phyloP scores from a whole-genome alignment of 2,329 filamentous ascomycete genomes.

The Fusarium coffeatum region DNA sequence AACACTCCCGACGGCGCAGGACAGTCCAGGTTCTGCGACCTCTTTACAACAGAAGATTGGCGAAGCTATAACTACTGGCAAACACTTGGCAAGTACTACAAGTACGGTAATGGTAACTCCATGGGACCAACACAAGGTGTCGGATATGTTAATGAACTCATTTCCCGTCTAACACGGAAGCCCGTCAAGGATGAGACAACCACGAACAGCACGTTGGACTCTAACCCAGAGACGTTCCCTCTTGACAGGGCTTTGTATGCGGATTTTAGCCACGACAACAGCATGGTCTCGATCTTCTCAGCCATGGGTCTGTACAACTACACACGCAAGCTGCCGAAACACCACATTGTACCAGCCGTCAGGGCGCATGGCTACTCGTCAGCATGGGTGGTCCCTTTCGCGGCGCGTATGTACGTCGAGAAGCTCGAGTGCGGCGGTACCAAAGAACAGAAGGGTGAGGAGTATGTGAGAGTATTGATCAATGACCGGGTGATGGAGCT shows the following conservation, averaged over 20 bases:
- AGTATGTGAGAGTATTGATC: slow-evolving; percentile 81
- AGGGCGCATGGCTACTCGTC: slow-evolving; percentile 77
- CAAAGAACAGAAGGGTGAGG: slow-evolving; percentile 75
- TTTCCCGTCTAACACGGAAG: slow-evolving; percentile 78
- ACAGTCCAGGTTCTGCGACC: slow-evolving; percentile 77
- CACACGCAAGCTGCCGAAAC: slow-evolving; percentile 65
- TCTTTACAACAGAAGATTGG: slow-evolving; percentile 83
- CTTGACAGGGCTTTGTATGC: slow-evolving; percentile 77
- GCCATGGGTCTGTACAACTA: slow-evolving; percentile 82
- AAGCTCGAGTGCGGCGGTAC: slow-evolving; percentile 75
- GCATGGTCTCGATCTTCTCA: slow-evolving; percentile 80
- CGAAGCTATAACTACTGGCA: slow-evolving; percentile 82
- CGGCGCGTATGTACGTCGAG: slow-evolving; percentile 84
- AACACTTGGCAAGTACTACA: slow-evolving; percentile 86
- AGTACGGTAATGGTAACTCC: slow-evolving; percentile 79
- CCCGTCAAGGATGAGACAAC: slow-evolving; percentile 79
- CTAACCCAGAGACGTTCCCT: slow-evolving; percentile 76
- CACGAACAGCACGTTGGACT: slow-evolving; percentile 82
- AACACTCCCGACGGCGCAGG: slow-evolving; percentile 61
- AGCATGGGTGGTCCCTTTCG: slow-evolving; percentile 86
- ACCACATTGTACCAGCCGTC: slow-evolving; percentile 60
- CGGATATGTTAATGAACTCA: slow-evolving; percentile 87
- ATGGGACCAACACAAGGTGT: slow-evolving; percentile 87
- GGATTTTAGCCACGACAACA: slow-evolving; percentile 93
- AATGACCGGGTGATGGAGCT: slow-evolving; percentile 86